phyloP scores from a whole-genome alignment of 352 stramenopile species.

The Phytophthora idaei region DNA sequence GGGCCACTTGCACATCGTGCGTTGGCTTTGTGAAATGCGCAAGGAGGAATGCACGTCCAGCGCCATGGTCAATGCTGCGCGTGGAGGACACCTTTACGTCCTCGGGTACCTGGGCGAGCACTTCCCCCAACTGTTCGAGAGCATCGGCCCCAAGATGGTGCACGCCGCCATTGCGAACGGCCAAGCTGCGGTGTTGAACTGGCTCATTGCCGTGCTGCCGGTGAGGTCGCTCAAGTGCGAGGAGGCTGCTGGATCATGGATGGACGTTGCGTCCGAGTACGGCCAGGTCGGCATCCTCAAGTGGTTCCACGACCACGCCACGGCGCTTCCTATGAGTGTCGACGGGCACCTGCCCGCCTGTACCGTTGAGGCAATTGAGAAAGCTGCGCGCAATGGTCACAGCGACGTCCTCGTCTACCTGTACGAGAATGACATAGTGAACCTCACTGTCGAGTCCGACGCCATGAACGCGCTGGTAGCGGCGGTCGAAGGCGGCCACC shows the following conservation, averaged over 20 bases:
- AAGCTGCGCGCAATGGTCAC: conserved; percentile 72
- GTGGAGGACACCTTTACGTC: conserved; percentile 59
- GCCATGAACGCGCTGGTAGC: conserved; percentile 64
- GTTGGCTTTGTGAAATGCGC: conserved; percentile 62
- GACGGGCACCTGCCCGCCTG: conserved; percentile 55
- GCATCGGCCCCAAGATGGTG: conserved; percentile 62
- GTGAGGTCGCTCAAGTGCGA: conserved; percentile 77
- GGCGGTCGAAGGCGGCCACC: conserved; percentile 57
- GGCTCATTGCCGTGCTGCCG: conserved; percentile 61
- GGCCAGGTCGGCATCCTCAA: conserved; percentile 66
- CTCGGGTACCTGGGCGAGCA: conserved; percentile 56
- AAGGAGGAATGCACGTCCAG: conserved; percentile 53
- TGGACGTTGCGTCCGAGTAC: conserved; percentile 75
- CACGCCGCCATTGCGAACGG: conserved; percentile 67
- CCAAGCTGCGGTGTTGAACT: conserved; percentile 59
- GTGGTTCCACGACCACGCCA: conserved; percentile 72
- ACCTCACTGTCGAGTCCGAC: conserved; percentile 43
- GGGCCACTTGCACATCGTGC: conserved; percentile 59
- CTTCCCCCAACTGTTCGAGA: conserved; percentile 59
- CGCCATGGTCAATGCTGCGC: conserved; percentile 67
- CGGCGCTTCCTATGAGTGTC: conserved; percentile 59
- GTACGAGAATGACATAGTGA: conserved; percentile 59
- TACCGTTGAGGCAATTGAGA: conserved; percentile 62
- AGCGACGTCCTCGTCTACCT: conserved; percentile 61
- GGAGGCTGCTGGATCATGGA: conserved; percentile 63